Percentiles rank a stretch among this genome's conserved stretches.
Evolutionary conservation across 768 basidiomycete species (phyloP).

Genomic region (Suillus tomentosus): DNA sequence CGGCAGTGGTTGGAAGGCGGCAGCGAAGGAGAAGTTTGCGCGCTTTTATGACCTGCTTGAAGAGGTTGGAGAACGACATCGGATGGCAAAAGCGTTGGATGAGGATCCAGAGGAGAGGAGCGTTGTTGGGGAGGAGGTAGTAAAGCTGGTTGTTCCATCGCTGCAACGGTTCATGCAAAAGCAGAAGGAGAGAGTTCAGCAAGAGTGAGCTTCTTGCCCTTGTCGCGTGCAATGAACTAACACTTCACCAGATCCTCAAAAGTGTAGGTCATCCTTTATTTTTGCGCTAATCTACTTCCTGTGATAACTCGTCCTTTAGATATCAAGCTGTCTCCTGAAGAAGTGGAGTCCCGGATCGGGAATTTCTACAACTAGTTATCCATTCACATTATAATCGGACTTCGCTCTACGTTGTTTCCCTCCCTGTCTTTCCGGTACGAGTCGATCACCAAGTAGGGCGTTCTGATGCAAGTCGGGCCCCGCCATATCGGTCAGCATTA

Average conservation of each 20-base stretch:
- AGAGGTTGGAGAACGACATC: conserved; percentile 77
- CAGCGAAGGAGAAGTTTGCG: conserved; percentile 81
- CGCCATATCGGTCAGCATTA: too few relatives aligned
- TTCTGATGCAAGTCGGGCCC: too few relatives aligned
- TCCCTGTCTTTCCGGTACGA: too few relatives aligned
- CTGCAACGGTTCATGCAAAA: conserved; percentile 75
- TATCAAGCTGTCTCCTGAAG: conserved; percentile 76
- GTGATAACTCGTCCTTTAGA: conserved; percentile 45
- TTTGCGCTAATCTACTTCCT: not conserved
- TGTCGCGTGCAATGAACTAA: conserved; percentile 8
- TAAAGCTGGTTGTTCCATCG: conserved; percentile 74
- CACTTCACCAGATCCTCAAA: conserved; percentile 46
- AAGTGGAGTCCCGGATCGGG: conserved; percentile 70
- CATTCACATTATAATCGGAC: not conserved
- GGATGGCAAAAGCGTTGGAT: conserved; percentile 64
- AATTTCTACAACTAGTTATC: conserved; percentile 49
- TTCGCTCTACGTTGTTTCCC: not conserved
- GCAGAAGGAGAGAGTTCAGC: conserved; percentile 76
- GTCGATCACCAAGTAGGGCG: too few relatives aligned
- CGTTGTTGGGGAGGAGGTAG: conserved; percentile 69
- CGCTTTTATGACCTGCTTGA: conserved; percentile 81
- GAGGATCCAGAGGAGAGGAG: conserved; percentile 65
- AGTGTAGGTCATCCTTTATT: conserved; percentile 41
- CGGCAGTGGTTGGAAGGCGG: conserved; percentile 46
- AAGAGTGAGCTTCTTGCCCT: conserved; percentile 56